phyloP scores from a whole-genome alignment of 2,329 filamentous ascomycete genomes.

The Colletotrichum sp. region DNA sequence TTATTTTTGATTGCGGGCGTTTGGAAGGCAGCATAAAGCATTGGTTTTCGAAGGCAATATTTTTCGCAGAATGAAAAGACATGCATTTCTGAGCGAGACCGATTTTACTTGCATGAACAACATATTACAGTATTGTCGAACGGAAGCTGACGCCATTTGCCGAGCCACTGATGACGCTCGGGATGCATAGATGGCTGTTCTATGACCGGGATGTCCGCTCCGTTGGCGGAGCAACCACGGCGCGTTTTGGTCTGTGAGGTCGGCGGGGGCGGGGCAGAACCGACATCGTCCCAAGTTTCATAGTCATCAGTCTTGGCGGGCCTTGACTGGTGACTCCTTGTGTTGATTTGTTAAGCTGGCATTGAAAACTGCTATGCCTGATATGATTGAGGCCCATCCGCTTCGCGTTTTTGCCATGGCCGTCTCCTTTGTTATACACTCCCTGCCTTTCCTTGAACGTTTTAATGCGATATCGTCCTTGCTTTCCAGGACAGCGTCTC shows the following conservation, averaged over 20 bases:
- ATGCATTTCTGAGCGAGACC: background rate
- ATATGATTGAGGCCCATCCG: background rate
- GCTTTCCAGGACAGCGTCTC: background rate
- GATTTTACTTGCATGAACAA: background rate
- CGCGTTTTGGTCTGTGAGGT: background rate
- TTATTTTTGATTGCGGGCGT: conserved; percentile 7
- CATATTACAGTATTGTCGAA: background rate
- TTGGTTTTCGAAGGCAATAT: conserved; percentile 4
- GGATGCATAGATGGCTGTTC: background rate
- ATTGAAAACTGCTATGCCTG: background rate
- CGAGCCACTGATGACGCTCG: background rate
- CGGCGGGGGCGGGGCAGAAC: conserved; percentile 3
- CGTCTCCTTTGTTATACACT: background rate
- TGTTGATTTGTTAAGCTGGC: background rate
- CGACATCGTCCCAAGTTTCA: background rate
- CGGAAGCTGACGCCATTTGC: background rate
- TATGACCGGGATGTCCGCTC: background rate
- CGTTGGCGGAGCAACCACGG: background rate
- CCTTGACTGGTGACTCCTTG: background rate
- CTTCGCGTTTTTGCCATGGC: background rate
- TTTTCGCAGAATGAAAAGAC: conserved; percentile 1
- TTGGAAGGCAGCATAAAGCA: conserved; percentile 10
- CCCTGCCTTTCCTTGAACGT: background rate
- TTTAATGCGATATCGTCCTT: background rate
- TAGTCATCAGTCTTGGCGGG: background rate